A percentile compares a stretch with the other conserved stretches of the same genome.
These are phyloP conservation scores for Agrocybe praecox DNA, from an alignment of 768 basidiomycete genomes.

Conservation along the genomic window DNA sequence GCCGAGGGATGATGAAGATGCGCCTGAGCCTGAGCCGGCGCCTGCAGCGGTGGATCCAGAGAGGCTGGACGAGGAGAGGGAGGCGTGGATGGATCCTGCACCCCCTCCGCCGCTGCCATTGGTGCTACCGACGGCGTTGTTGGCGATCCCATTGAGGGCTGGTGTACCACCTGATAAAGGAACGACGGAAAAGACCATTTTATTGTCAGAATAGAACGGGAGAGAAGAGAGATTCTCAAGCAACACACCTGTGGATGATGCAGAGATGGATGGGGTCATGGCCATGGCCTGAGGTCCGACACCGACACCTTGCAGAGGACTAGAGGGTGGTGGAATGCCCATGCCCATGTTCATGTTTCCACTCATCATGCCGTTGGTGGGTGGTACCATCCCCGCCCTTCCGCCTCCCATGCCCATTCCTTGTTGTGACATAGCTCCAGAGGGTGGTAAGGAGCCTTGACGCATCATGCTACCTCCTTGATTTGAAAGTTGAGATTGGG, in stretches of 20 bases:
- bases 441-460: constrained; percentile 21
- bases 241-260: neutral
- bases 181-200: neutral
- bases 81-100: neutral
- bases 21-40: neutral
- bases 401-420: neutral
- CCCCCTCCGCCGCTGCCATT: constrained; percentile 3
- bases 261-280: constrained; percentile 7
- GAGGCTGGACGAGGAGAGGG: neutral
- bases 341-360: constrained; percentile 14
- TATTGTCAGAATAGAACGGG: neutral
- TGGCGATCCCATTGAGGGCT: neutral
- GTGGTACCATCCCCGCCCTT: neutral
- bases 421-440: neutral
- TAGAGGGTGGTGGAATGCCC: constrained; percentile 15
- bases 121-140: constrained; percentile 10
- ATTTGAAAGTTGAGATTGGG: constrained; percentile 8
- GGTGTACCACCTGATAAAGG: constrained; percentile 11
- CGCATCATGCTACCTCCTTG: constrained; percentile 3
- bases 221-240: neutral
- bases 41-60: neutral
- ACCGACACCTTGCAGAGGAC: constrained; percentile 5
- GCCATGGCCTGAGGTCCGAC: constrained; percentile 1
- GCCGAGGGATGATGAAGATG: constrained; percentile 17
- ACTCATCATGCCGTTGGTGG: constrained; percentile 1